Base-by-base conservation (phyloP, 495 filamentous ascomycete species). In the Bombardia bombarda region DNA sequence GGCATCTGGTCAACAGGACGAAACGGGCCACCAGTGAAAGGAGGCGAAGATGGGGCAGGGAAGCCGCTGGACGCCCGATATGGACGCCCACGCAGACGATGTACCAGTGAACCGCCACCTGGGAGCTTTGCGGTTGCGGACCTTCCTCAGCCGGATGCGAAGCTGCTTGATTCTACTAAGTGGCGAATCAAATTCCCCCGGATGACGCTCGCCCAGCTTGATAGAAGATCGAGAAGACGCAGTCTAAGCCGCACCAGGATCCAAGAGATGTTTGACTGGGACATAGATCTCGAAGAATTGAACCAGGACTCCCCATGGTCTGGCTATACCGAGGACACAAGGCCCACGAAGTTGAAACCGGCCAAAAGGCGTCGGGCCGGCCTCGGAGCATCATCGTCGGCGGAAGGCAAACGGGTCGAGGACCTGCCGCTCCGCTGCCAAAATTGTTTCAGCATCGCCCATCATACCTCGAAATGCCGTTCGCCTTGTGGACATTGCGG, bases 211-310 rank as follows among this genome's bases (percentile, higher is more conserved):
- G 46, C 51, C 9, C 47, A 61, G 32, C 41, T 68, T 3, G 58
- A 63, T 22, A 50, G 52, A 21, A 37, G 53, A 8, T 59, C 65
- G 2, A 54, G 63, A 8, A 42, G 63, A n/a, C 50, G 65, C 10
- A 66, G 65, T 39, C 34, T 68, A 8, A 68, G 65, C 45, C 61
- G 65, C 6, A 56, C 56, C 0, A 52, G 56, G 19, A 65, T 68
- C 23, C 32, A 52, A 32, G 62, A 53, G 10, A 61, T 65, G 59
- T 68, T 68, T 42, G 49, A 52, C 43, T 47, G 39, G 46, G 18
- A 37, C 33, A 14, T 28, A 8, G 16, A 13, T 5, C 17, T 4
- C 4, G 13, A 9, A 18, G 34, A 37, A 7, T 32, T 13, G 31
- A n/a, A n/a, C n/a, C n/a, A n/a, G n/a, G n/a, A n/a, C n/a, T n/a